Conservation (phyloP, 192 early-diverging fungal genomes). For the Linnemannia schmuckeri region DNA sequence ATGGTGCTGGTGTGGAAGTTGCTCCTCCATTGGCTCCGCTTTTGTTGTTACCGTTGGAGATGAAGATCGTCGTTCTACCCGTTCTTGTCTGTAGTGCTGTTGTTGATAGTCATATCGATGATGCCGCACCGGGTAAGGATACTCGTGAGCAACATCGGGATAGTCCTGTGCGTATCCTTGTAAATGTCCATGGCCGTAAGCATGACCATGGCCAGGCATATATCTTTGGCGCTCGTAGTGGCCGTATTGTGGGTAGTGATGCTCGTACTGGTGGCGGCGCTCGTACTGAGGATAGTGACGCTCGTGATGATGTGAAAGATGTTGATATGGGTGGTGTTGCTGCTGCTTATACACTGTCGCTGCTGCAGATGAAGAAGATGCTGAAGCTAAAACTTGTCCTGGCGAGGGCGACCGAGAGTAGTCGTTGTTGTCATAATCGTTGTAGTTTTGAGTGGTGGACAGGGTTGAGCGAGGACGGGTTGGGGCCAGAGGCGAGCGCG, state of each 20-base stretch:
- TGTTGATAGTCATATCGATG: not conserved
- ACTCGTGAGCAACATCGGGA: not conserved
- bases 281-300: not conserved
- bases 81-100: not conserved
- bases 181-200: not conserved
- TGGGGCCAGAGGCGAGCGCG: not conserved
- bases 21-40: not conserved
- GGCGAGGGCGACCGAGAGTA: conserved; percentile 1
- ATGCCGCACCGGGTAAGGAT: not conserved
- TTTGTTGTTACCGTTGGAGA: not conserved
- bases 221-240: not conserved
- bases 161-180: not conserved
- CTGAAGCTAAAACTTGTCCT: not conserved
- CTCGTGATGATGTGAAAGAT: not conserved
- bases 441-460: not conserved
- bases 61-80: not conserved
- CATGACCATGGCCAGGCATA: not conserved
- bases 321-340: not conserved
- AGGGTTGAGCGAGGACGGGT: not conserved
- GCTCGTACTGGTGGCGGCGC: not conserved
- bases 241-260: not conserved
- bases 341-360: not conserved
- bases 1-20: not conserved
- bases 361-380: not conserved
- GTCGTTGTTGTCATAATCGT: not conserved